These are phyloP conservation scores for Eucalyptus lansdowneana DNA, from an alignment of 345 rosid species.

Conservation along the genomic window DNA sequence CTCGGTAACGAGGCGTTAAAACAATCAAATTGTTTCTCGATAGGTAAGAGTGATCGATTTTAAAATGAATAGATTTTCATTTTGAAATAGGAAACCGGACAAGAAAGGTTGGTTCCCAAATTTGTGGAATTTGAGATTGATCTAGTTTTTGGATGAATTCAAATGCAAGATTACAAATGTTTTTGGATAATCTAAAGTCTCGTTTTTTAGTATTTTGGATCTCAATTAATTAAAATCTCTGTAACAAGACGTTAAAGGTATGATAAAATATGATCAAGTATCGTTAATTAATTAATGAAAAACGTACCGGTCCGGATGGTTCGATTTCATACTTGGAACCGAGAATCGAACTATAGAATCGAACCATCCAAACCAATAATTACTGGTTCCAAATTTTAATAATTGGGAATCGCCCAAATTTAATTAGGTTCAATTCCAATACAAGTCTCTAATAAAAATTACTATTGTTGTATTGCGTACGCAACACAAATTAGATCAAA, in stretches of 20 bases:
- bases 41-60: rapidly evolving
- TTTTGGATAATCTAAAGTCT: too few relatives aligned
- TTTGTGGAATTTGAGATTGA: background rate
- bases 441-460: background rate
- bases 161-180: too few relatives aligned
- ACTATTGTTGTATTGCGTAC: background rate
- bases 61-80: rapidly evolving
- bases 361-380: background rate
- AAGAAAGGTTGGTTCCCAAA: background rate
- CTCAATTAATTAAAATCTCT: background rate
- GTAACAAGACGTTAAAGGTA: rapidly evolving
- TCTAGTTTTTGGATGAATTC: too few relatives aligned
- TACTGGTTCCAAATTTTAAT: too few relatives aligned
- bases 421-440: too few relatives aligned
- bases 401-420: too few relatives aligned
- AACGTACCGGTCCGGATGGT: rapidly evolving
- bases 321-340: too few relatives aligned
- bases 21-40: background rate
- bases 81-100: background rate
- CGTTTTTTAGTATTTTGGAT: background rate
- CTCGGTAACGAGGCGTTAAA: background rate
- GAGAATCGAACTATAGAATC: too few relatives aligned
- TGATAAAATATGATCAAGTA: too few relatives aligned
- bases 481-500: background rate
- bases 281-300: too few relatives aligned